Conservation (phyloP, 371 early-diverging fungal species). For the Mortierella sp. region DNA sequence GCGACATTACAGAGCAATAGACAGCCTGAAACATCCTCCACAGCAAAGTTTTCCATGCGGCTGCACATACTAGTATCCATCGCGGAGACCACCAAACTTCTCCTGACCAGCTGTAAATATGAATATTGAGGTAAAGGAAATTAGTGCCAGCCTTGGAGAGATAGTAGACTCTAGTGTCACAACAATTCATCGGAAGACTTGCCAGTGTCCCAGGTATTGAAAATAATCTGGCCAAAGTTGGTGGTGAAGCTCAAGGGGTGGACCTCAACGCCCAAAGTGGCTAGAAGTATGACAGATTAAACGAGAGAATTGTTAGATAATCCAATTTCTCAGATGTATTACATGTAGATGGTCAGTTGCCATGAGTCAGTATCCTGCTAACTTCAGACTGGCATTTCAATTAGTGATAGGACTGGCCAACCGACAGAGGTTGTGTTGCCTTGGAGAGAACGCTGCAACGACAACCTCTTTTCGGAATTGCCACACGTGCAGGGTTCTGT, state of each 20-base stretch:
- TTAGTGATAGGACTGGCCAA: too few species aligned
- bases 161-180: neutral
- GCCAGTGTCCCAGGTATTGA: conserved; percentile 98
- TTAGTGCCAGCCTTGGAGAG: neutral
- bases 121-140: neutral
- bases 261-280: conserved; percentile 99
- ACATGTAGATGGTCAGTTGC: too few species aligned
- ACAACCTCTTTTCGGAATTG: too few species aligned
- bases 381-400: too few species aligned
- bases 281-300: conserved; percentile 61
- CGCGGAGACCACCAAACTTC: conserved; percentile 99
- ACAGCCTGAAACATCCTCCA: too few species aligned
- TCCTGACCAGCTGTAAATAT: conserved; percentile 95
- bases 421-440: too few species aligned
- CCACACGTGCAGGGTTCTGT: too few species aligned
- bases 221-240: conserved; percentile 95
- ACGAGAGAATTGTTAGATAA: neutral
- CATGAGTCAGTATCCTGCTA: too few species aligned
- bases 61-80: conserved; percentile 97
- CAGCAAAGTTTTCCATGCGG: neutral
- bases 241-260: conserved; percentile 98
- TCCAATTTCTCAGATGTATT: neutral
- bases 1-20: neutral
- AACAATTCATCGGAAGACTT: conserved; percentile 4
- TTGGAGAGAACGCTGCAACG: too few species aligned